Percentiles rank a stretch among this genome's conserved stretches.
Conservation (phyloP, 164 flowering plant genomes). For the Berberis thunbergii region DNA sequence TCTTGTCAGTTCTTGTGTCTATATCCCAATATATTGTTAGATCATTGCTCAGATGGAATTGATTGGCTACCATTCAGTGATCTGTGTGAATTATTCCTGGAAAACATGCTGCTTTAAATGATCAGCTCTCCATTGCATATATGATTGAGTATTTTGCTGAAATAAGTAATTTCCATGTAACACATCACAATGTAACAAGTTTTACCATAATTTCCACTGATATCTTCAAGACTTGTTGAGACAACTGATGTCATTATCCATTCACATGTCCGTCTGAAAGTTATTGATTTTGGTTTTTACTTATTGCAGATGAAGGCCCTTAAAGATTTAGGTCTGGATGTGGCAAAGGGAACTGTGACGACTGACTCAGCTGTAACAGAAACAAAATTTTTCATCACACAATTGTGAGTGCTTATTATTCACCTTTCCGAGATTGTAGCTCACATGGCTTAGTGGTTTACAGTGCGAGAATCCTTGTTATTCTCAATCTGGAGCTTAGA, state of each 20-base stretch:
- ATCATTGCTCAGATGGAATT: too few species aligned
- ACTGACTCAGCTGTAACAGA: constrained; percentile 63
- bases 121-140: too few species aligned
- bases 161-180: too few species aligned
- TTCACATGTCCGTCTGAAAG: not conserved
- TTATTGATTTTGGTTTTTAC: constrained; percentile 3
- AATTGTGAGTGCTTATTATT: constrained; percentile 37
- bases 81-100: too few species aligned
- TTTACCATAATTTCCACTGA: too few species aligned
- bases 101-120: too few species aligned
- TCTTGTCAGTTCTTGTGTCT: too few species aligned
- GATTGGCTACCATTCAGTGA: too few species aligned
- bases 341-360: constrained; percentile 71
- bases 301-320: constrained; percentile 77
- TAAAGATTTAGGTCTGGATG: constrained; percentile 76
- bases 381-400: constrained; percentile 68
- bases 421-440: not conserved
- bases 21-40: too few species aligned
- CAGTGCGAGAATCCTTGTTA: not conserved
- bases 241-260: not conserved
- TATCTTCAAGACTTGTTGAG: not conserved
- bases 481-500: not conserved
- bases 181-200: too few species aligned
- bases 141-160: too few species aligned
- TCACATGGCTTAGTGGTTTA: not conserved